phyloP scores from a whole-genome alignment of 2,329 filamentous ascomycete species.

The Lachnellula occidentalis region DNA sequence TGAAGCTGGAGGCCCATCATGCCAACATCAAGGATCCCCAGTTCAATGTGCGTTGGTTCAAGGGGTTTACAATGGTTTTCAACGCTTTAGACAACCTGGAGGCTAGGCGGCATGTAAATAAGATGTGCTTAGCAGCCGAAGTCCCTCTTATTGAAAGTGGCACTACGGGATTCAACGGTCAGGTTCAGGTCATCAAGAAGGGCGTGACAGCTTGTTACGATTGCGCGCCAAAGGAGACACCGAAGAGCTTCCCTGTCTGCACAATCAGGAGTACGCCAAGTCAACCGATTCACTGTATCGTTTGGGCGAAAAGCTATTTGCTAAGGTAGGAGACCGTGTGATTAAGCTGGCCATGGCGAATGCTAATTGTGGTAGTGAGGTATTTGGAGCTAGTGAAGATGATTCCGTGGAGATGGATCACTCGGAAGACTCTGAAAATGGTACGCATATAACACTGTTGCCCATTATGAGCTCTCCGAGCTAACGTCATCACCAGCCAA shows the following conservation, averaged over 20 bases:
- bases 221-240: slow-evolving; percentile 81
- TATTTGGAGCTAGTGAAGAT: slow-evolving; percentile 89
- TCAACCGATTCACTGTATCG: slow-evolving; percentile 96
- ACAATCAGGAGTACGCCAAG: slow-evolving; percentile 95
- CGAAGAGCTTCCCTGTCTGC: slow-evolving; percentile 92
- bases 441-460: slow-evolving; percentile 34
- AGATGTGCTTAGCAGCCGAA: slow-evolving; percentile 90
- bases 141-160: slow-evolving; percentile 93
- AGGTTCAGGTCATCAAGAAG: slow-evolving; percentile 95
- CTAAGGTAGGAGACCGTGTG: slow-evolving; percentile 53
- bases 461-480: not conserved
- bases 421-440: slow-evolving; percentile 75
- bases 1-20: slow-evolving; percentile 82
- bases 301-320: slow-evolving; percentile 96
- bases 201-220: slow-evolving; percentile 93
- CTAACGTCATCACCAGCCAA: slow-evolving; percentile 41
- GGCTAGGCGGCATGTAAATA: slow-evolving; percentile 89
- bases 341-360: not conserved
- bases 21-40: slow-evolving; percentile 88
- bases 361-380: slow-evolving; percentile 49
- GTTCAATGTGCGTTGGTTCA: slow-evolving; percentile 88
- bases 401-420: slow-evolving; percentile 74
- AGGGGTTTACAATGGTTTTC: slow-evolving; percentile 78
- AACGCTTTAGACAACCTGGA: slow-evolving; percentile 97
- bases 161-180: slow-evolving; percentile 95